These are phyloP conservation scores for Cucumis hystrix DNA, from an alignment of 306 rosid genomes.

Conservation along the genomic window DNA sequence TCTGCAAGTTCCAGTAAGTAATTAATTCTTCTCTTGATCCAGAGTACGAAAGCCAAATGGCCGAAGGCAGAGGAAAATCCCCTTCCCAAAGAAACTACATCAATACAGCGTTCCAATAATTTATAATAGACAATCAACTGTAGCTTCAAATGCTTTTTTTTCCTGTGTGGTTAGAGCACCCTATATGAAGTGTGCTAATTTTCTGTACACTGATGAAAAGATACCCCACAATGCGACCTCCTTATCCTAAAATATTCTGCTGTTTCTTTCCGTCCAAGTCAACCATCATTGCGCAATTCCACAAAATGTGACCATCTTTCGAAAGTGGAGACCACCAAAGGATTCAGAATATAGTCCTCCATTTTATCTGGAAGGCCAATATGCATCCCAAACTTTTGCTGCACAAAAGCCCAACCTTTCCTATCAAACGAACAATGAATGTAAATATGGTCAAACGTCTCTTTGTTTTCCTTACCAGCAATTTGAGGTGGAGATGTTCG, in stretches of 20 bases:
- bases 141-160: neutral
- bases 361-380: neutral
- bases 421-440: neutral
- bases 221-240: neutral
- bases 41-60: neutral
- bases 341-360: neutral
- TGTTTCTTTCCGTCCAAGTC: neutral
- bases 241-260: neutral
- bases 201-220: neutral
- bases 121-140: neutral
- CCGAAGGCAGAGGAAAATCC: neutral
- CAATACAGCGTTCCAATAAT: neutral
- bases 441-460: neutral
- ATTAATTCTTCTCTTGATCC: slow-evolving; percentile 2
- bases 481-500: neutral
- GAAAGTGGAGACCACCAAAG: neutral
- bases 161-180: neutral
- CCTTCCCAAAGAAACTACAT: neutral
- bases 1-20: slow-evolving; percentile 54
- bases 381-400: neutral
- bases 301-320: neutral
- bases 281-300: neutral
- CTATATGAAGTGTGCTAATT: neutral
- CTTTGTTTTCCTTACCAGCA: neutral
- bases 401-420: neutral